These are phyloP conservation scores for Chrysopogon serrulatus DNA, from an alignment of 176 grass and related monocot species.

Conservation along the genomic window DNA sequence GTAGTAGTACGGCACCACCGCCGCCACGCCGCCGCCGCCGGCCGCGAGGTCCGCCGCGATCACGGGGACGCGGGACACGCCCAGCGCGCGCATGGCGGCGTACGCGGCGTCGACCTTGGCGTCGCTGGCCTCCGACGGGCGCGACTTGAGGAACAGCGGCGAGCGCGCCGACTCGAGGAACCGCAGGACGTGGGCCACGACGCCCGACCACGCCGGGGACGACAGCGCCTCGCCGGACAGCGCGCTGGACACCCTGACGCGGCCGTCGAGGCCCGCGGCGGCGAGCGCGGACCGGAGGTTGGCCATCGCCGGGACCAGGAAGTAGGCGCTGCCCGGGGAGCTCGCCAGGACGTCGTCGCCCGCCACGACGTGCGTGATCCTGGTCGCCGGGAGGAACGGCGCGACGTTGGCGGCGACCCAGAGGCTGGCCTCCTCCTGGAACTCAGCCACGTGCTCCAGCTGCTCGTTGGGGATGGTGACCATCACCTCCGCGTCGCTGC, in stretches of 20 bases:
- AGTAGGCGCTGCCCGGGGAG: background rate
- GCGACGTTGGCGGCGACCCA: constrained; percentile 34
- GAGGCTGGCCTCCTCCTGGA: constrained; percentile 33
- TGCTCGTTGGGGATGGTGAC: constrained; percentile 34
- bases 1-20: background rate
- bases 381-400: constrained; percentile 26
- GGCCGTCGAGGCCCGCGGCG: constrained; percentile 12
- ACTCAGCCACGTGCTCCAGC: constrained; percentile 38
- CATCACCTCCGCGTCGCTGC: constrained; percentile 14
- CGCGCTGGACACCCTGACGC: constrained; percentile 33
- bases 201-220: background rate
- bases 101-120: constrained; percentile 19
- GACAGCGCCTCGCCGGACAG: background rate
- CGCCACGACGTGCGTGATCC: constrained; percentile 33
- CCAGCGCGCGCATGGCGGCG: constrained; percentile 21
- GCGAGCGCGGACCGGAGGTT: constrained; percentile 39
- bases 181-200: background rate
- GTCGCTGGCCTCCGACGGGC: background rate
- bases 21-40: background rate
- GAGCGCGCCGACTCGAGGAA: constrained; percentile 17
- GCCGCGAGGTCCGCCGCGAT: background rate
- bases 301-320: constrained; percentile 35
- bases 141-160: constrained; percentile 39
- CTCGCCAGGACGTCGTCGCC: background rate
- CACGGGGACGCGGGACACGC: constrained; percentile 17